Conservation (phyloP, 805 yeast species). For the Groenewaldozyma salmanticensis region DNA sequence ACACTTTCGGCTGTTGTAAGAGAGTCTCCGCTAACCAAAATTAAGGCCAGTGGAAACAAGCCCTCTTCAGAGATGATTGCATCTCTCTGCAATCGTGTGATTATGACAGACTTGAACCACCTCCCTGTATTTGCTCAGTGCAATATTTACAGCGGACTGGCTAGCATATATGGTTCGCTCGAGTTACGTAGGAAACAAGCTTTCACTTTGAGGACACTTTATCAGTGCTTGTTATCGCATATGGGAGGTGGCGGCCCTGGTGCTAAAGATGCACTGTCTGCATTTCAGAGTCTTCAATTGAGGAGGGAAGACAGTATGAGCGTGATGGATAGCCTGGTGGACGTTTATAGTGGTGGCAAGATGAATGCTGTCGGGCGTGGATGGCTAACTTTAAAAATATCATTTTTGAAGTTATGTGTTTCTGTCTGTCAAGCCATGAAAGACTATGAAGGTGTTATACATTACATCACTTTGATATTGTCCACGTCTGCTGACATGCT, state of each 20-base stretch:
- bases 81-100: slow-evolving; percentile 37
- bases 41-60: slow-evolving; percentile 16
- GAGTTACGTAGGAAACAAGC: slow-evolving; percentile 59
- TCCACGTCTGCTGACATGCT: slow-evolving; percentile 47
- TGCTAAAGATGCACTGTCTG: neutral
- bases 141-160: slow-evolving; percentile 54
- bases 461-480: slow-evolving; percentile 45
- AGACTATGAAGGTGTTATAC: slow-evolving; percentile 36
- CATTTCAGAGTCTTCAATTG: slow-evolving; percentile 1
- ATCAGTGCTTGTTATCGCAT: slow-evolving; percentile 31
- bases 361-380: slow-evolving; percentile 27
- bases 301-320: slow-evolving; percentile 2
- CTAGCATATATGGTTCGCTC: slow-evolving; percentile 52
- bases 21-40: slow-evolving; percentile 24
- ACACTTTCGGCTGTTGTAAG: slow-evolving; percentile 39
- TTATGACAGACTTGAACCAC: slow-evolving; percentile 35
- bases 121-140: slow-evolving; percentile 47
- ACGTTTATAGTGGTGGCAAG: slow-evolving; percentile 44
- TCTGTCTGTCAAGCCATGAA: slow-evolving; percentile 43
- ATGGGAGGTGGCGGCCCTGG: neutral
- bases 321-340: slow-evolving; percentile 40
- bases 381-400: slow-evolving; percentile 53
- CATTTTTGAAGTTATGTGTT: slow-evolving; percentile 42
- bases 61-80: slow-evolving; percentile 36
- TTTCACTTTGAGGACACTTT: slow-evolving; percentile 55